phyloP scores from a whole-genome alignment of 139 green algal genomes.

The Chlamydomonas eustigma region DNA sequence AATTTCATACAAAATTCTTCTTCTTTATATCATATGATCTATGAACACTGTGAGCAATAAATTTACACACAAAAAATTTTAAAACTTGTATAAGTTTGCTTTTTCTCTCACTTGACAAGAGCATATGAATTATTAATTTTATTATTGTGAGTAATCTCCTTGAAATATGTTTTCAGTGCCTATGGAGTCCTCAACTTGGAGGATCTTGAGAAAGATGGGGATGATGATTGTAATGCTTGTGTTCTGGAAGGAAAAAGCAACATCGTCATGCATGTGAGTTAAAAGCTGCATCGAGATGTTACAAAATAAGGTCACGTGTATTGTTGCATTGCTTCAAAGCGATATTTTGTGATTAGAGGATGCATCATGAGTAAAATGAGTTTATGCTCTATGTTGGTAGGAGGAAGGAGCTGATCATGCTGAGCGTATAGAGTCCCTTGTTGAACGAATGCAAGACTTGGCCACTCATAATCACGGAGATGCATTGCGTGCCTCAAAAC shows the following conservation, averaged over 20 bases:
- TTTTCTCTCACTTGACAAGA: too few species aligned
- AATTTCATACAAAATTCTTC: too few species aligned
- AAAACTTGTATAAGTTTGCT: background rate
- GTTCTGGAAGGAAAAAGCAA: too few species aligned
- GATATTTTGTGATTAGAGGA: background rate
- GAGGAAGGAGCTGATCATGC: background rate
- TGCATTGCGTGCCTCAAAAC: constrained; percentile 33
- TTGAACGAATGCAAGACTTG: constrained; percentile 66
- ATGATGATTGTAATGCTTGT: too few species aligned
- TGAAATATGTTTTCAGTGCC: background rate
- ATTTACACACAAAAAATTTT: background rate
- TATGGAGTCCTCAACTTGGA: too few species aligned
- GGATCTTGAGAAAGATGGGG: too few species aligned
- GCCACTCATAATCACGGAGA: constrained; percentile 59
- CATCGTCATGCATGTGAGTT: background rate
- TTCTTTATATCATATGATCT: too few species aligned
- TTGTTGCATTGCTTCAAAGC: too few species aligned
- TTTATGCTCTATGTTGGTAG: background rate
- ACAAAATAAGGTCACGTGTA: too few species aligned
- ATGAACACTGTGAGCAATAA: background rate
- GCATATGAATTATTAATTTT: background rate
- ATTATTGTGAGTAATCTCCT: background rate
- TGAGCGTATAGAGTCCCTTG: constrained; percentile 45
- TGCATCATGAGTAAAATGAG: background rate
- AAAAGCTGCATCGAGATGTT: background rate